Conservation (phyloP, 2,329 filamentous ascomycete species). For the Ophiocordyceps camponoti-saundersi region DNA sequence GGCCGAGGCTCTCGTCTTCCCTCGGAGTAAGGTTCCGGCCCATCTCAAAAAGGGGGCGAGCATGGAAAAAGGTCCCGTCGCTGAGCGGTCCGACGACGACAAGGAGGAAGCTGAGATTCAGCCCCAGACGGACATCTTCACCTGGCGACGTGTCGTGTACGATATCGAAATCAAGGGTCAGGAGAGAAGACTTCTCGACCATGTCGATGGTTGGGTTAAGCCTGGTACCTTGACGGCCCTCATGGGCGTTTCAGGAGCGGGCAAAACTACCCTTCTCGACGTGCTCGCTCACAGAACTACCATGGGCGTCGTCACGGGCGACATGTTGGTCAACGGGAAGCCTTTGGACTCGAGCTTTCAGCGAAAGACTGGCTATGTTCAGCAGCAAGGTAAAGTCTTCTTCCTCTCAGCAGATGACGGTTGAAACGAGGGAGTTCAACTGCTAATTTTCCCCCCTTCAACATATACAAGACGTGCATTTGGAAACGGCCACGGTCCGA, state of each 20-base stretch:
- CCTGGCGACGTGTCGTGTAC: slow-evolving; percentile 62
- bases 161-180: slow-evolving; percentile 58
- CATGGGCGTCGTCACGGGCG: slow-evolving; percentile 46
- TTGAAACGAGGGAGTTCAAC: too few relatives aligned
- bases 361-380: slow-evolving; percentile 49
- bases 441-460: too few relatives aligned
- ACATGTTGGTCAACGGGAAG: slow-evolving; percentile 48
- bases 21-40: slow-evolving; percentile 31
- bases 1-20: slow-evolving; percentile 55
- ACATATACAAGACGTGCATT: slow-evolving; percentile 42
- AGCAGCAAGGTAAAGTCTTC: slow-evolving; percentile 35
- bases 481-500: slow-evolving; percentile 36
- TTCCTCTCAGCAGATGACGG: too few relatives aligned
- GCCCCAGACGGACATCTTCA: slow-evolving; percentile 45
- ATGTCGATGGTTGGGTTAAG: slow-evolving; percentile 79
- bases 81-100: slow-evolving; percentile 2
- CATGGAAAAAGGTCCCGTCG: slow-evolving; percentile 14
- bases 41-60: slow-evolving; percentile 15
- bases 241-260: slow-evolving; percentile 40
- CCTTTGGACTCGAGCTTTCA: slow-evolving; percentile 40
- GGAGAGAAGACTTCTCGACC: slow-evolving; percentile 53
- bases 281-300: slow-evolving; percentile 30
- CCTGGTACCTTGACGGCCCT: slow-evolving; percentile 74
- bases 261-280: slow-evolving; percentile 26
- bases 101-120: slow-evolving; percentile 12